phyloP scores from a whole-genome alignment of 2,329 filamentous ascomycete genomes.

The Graphiopsis chlorocephala region DNA sequence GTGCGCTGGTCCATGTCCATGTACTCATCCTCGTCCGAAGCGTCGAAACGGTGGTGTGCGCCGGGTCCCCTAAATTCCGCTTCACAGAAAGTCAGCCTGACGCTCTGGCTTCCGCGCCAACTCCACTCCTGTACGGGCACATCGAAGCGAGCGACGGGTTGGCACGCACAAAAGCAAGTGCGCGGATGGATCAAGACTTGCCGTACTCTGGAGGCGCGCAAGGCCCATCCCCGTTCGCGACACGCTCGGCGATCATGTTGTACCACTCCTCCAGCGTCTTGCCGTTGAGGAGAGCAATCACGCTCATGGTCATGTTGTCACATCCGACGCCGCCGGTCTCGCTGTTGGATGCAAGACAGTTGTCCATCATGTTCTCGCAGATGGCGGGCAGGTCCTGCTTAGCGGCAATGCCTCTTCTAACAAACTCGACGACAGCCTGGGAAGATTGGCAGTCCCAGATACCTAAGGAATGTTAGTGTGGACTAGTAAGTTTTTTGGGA shows the following conservation, averaged over 20 bases:
- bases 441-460: conserved; percentile 99
- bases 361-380: conserved; percentile 99
- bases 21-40: conserved; percentile 62
- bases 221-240: conserved; percentile 94
- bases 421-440: conserved; percentile 95
- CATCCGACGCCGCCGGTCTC: conserved; percentile 97
- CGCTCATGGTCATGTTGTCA: conserved; percentile 98
- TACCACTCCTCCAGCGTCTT: conserved; percentile 98
- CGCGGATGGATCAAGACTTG: conserved; percentile 59
- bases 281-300: conserved; percentile 85
- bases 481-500: background rate
- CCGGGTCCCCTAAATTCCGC: conserved; percentile 52
- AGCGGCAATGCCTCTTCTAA: conserved; percentile 89
- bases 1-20: conserved; percentile 68
- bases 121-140: conserved; percentile 16
- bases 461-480: conserved; percentile 54
- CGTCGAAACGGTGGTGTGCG: conserved; percentile 50
- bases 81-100: conserved; percentile 32
- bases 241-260: conserved; percentile 86
- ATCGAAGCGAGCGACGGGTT: conserved; percentile 17
- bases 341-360: conserved; percentile 95
- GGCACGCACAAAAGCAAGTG: conserved; percentile 16
- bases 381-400: conserved; percentile 94
- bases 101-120: conserved; percentile 16
- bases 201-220: conserved; percentile 99